Conservation (phyloP, 2,329 filamentous ascomycete species). For the Rutstroemia sydowiana region DNA sequence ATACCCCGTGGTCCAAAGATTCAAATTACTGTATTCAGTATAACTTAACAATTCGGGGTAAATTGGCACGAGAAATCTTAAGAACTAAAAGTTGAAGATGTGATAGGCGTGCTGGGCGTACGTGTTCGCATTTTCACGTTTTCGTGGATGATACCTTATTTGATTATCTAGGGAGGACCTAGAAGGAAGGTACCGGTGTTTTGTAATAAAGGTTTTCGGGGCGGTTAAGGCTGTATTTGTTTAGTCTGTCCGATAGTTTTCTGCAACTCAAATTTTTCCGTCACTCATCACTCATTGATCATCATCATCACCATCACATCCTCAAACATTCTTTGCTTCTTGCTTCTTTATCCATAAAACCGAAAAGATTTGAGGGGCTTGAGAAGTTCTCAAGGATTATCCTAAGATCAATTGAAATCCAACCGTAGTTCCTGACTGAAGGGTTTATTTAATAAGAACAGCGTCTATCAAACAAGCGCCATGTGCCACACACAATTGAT, state of each 20-base stretch:
- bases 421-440: background rate
- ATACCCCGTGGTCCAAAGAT: slow-evolving; percentile 2
- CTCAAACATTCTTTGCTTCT: no score
- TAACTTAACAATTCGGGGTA: background rate
- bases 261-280: background rate
- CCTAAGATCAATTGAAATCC: background rate
- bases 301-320: background rate
- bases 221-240: background rate
- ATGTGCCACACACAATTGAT: background rate
- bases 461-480: background rate
- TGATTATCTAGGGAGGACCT: no score
- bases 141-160: no score
- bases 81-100: background rate
- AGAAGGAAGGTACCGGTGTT: no score
- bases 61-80: background rate
- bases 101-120: background rate
- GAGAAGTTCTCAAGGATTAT: background rate
- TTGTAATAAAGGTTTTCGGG: background rate
- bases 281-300: background rate
- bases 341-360: background rate
- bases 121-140: background rate
- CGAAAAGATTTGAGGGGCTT: no score
- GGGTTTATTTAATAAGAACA: background rate
- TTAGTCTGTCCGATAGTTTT: background rate
- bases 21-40: background rate